A percentile compares a stretch with the other conserved stretches of the same genome.
Conservation (phyloP, 805 yeast species). For the Saturnispora sekii region DNA sequence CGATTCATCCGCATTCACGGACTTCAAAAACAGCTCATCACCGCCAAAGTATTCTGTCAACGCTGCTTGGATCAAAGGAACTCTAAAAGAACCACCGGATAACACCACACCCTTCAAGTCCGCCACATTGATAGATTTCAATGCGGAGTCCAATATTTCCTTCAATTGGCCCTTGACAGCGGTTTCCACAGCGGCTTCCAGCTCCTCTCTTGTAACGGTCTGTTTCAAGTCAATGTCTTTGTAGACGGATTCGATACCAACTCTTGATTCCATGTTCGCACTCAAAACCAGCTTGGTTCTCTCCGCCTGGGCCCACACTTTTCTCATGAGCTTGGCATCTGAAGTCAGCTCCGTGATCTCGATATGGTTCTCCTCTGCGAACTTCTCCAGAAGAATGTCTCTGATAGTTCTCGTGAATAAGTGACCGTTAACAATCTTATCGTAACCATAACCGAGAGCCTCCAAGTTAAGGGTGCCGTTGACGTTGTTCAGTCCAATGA, state of each 20-base stretch:
- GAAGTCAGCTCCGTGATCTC: slow-evolving; percentile 23
- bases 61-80: slow-evolving; percentile 72
- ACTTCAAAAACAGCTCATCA: slow-evolving; percentile 45
- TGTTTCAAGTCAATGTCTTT: slow-evolving; percentile 68
- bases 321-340: slow-evolving; percentile 51
- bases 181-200: slow-evolving; percentile 49
- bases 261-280: slow-evolving; percentile 74
- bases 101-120: slow-evolving; percentile 51
- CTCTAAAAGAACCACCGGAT: slow-evolving; percentile 86
- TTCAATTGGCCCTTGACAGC: background rate
- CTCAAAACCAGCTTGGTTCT: slow-evolving; percentile 80
- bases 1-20: slow-evolving; percentile 93
- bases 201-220: slow-evolving; percentile 64
- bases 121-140: slow-evolving; percentile 25
- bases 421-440: slow-evolving; percentile 67
- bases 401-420: slow-evolving; percentile 57
- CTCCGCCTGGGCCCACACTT: slow-evolving; percentile 76
- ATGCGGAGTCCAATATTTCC: slow-evolving; percentile 45
- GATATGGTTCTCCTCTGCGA: slow-evolving; percentile 27
- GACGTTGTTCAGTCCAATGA: slow-evolving; percentile 51
- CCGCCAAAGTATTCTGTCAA: slow-evolving; percentile 46
- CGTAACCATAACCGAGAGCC: slow-evolving; percentile 64
- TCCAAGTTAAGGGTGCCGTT: slow-evolving; percentile 38
- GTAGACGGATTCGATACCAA: slow-evolving; percentile 65
- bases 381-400: slow-evolving; percentile 49